Percentiles rank a stretch among this genome's conserved stretches.
Evolutionary conservation across 352 stramenopile genomes (phyloP).

Genomic region (Phytophthora sp.): DNA sequence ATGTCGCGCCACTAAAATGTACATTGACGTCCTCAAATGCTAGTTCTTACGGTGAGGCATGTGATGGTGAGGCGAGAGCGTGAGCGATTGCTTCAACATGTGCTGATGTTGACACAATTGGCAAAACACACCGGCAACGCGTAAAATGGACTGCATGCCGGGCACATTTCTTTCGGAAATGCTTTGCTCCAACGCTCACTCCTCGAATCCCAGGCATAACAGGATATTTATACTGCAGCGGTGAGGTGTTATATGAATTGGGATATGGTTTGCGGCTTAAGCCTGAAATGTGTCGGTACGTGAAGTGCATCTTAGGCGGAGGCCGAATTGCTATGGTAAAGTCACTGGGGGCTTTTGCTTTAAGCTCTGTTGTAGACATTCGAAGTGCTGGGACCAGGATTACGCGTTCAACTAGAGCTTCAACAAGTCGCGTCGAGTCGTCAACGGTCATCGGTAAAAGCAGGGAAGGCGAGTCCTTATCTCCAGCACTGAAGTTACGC

Average conservation of each 20-base stretch:
- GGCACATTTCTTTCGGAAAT: constrained; percentile 65
- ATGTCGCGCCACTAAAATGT: neutral
- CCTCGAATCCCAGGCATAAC: constrained; percentile 55
- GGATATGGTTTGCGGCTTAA: neutral
- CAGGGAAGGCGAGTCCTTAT: constrained; percentile 20
- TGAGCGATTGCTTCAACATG: constrained; percentile 59
- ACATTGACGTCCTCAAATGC: neutral
- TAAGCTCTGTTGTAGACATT: constrained; percentile 65
- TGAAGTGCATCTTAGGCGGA: constrained; percentile 57
- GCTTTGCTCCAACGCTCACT: constrained; percentile 50
- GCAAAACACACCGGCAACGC: constrained; percentile 67
- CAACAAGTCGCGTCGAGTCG: constrained; percentile 47
- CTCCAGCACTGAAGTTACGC: constrained; percentile 33
- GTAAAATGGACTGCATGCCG: constrained; percentile 61
- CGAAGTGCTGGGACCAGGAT: constrained; percentile 43
- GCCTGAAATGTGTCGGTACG: constrained; percentile 17
- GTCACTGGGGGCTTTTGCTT: constrained; percentile 35
- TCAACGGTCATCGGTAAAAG: constrained; percentile 41
- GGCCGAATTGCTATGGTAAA: constrained; percentile 52
- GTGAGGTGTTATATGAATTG: neutral
- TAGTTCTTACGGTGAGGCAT: constrained; percentile 3
- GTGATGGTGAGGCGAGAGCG: constrained; percentile 36
- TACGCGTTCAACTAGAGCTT: constrained; percentile 39
- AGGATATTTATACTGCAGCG: constrained; percentile 45
- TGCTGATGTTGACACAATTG: constrained; percentile 53